These are phyloP conservation scores for Eruca vesicaria DNA, from an alignment of 441 rosid genomes.

Conservation along the genomic window DNA sequence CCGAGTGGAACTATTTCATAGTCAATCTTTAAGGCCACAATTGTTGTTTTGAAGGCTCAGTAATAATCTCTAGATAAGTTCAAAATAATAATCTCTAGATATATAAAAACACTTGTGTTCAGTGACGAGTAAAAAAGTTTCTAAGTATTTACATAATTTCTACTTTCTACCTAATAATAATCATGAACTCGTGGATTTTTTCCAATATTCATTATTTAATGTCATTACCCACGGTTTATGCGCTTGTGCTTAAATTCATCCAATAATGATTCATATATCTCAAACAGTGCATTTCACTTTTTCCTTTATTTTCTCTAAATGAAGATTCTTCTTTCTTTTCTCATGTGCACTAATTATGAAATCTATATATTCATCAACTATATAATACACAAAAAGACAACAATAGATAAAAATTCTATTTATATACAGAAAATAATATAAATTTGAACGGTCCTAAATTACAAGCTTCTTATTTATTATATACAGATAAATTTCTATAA, in stretches of 20 bases:
- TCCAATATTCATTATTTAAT: not conserved
- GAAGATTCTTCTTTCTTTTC: not conserved
- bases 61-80: not conserved
- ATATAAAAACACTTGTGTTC: not conserved
- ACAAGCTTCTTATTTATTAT: not conserved
- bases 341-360: constrained; percentile 31
- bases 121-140: not conserved
- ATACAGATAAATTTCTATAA: not conserved
- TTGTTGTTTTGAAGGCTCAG: constrained; percentile 9
- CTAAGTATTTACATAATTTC: not conserved
- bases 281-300: constrained; percentile 27
- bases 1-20: constrained; percentile 1
- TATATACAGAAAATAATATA: not conserved
- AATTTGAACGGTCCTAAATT: constrained; percentile 10
- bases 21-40: not conserved
- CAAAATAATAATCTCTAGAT: not conserved
- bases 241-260: constrained; percentile 21
- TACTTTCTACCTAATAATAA: constrained; percentile 16
- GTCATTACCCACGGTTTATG: constrained; percentile 20
- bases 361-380: not conserved
- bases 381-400: not conserved
- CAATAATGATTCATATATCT: constrained; percentile 29
- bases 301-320: constrained; percentile 2
- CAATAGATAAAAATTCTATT: not conserved
- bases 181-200: constrained; percentile 6